Evolutionary conservation across 2,329 filamentous ascomycete species (phyloP).

Genomic region (Fusarium chaquense): DNA sequence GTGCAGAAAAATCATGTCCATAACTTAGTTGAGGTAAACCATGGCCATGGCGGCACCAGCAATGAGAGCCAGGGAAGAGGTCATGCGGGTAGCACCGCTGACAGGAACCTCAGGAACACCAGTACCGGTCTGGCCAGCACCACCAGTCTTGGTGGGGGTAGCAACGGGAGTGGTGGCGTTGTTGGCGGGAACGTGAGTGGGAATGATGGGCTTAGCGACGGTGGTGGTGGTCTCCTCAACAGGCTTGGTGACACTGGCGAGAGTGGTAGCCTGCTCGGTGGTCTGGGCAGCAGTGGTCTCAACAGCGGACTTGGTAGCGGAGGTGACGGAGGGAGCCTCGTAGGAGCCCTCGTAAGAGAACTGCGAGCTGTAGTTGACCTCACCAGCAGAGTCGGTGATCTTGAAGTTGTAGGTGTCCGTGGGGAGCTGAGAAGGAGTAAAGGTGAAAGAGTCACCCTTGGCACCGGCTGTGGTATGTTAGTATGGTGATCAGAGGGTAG

Average conservation of each 20-base stretch:
- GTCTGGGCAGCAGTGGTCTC: constrained; percentile 27
- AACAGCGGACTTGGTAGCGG: constrained; percentile 22
- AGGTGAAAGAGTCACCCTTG: constrained; percentile 45
- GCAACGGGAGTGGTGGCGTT: constrained; percentile 25
- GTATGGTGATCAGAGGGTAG: neutral
- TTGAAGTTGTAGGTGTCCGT: constrained; percentile 53
- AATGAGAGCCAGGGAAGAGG: constrained; percentile 51
- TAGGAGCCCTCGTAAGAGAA: constrained; percentile 49
- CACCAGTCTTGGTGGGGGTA: constrained; percentile 31
- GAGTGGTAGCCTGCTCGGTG: constrained; percentile 36
- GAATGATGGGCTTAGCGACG: constrained; percentile 26
- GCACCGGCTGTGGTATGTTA: constrained; percentile 30
- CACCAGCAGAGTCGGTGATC: constrained; percentile 48
- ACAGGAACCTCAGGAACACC: constrained; percentile 46
- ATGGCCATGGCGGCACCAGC: constrained; percentile 52
- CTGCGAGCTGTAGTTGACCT: constrained; percentile 52
- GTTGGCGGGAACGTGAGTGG: constrained; percentile 32
- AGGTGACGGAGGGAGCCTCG: constrained; percentile 27
- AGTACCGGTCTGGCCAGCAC: constrained; percentile 16
- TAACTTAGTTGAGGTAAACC: constrained; percentile 51
- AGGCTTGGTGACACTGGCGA: constrained; percentile 38
- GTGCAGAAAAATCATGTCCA: constrained; percentile 37
- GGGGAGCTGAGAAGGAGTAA: constrained; percentile 47
- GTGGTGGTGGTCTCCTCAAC: constrained; percentile 19
- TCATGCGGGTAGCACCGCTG: constrained; percentile 49